These are phyloP conservation scores for Plantago ovata DNA, from an alignment of 257 asterid genomes.

Conservation along the genomic window DNA sequence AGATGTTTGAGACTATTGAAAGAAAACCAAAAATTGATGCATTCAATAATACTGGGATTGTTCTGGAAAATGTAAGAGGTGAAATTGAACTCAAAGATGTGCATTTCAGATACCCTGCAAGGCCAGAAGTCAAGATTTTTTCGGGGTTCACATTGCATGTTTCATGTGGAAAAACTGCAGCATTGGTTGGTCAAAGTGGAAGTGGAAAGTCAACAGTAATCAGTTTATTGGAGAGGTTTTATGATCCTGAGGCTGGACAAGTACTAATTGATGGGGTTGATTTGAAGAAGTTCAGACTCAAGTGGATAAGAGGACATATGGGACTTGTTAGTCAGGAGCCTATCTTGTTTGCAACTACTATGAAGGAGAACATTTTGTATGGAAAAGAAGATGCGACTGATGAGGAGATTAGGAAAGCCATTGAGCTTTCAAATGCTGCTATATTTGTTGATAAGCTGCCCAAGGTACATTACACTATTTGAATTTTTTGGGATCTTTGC, in stretches of 20 bases:
- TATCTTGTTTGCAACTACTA: constrained; percentile 48
- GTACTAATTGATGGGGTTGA: constrained; percentile 55
- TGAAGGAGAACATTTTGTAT: constrained; percentile 58
- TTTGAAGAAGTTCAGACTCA: constrained; percentile 39
- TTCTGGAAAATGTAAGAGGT: constrained; percentile 43
- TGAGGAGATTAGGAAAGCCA: constrained; percentile 57
- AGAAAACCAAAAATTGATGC: constrained; percentile 54
- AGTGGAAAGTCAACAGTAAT: constrained; percentile 73
- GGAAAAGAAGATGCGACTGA: constrained; percentile 66
- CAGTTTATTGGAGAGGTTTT: constrained; percentile 66
- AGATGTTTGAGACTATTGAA: constrained; percentile 64
- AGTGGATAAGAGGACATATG: constrained; percentile 57
- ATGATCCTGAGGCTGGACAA: constrained; percentile 68
- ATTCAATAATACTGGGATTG: constrained; percentile 32
- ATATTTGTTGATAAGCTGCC: constrained; percentile 70
- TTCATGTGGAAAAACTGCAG: constrained; percentile 54
- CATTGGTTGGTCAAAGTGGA: constrained; percentile 79
- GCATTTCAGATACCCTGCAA: constrained; percentile 59
- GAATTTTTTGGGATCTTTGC: too few species aligned
- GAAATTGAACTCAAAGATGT: constrained; percentile 51
- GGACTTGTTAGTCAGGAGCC: constrained; percentile 85
- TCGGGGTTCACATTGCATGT: constrained; percentile 45
- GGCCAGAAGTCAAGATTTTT: constrained; percentile 61
- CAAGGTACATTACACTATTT: constrained; percentile 25
- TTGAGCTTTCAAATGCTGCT: constrained; percentile 78